These are phyloP conservation scores for Litchi chinensis DNA, from an alignment of 345 rosid genomes.

Conservation along the genomic window DNA sequence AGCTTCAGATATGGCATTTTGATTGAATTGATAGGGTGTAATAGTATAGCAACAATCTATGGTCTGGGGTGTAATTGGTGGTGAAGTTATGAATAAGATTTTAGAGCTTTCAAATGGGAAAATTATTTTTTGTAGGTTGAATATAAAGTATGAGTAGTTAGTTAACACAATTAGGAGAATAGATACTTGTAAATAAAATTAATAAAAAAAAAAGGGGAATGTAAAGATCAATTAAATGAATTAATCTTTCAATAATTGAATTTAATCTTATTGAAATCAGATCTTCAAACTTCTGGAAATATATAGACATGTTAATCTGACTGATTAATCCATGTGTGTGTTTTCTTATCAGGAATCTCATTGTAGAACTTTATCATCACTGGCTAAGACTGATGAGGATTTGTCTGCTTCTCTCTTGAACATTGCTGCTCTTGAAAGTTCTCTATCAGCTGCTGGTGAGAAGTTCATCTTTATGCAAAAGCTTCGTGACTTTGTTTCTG, in stretches of 20 bases:
- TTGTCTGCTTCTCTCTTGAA: conserved; percentile 79
- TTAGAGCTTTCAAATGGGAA: background rate
- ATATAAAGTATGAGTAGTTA: background rate
- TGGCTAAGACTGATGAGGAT: conserved; percentile 79
- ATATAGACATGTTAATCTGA: background rate
- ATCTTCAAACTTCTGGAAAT: background rate
- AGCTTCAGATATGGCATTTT: background rate
- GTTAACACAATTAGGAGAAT: background rate
- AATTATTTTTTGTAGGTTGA: too few species aligned
- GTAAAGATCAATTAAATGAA: background rate
- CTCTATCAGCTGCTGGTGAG: conserved; percentile 89
- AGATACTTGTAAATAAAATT: background rate
- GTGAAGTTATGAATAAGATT: background rate
- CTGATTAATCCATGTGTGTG: conserved; percentile 3
- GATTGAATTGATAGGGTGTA: background rate
- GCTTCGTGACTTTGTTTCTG: conserved; percentile 95
- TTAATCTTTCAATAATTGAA: background rate
- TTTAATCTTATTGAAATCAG: background rate
- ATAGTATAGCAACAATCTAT: background rate
- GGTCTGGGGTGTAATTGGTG: background rate
- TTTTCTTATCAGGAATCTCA: conserved; percentile 70
- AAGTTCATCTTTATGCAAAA: conserved; percentile 99
- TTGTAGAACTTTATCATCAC: conserved; percentile 57
- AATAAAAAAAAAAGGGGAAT: too few species aligned
- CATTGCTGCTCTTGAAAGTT: conserved; percentile 72